These are phyloP conservation scores for Sugiyamaella lignohabitans DNA, from an alignment of 805 yeast species.

Conservation along the genomic window DNA sequence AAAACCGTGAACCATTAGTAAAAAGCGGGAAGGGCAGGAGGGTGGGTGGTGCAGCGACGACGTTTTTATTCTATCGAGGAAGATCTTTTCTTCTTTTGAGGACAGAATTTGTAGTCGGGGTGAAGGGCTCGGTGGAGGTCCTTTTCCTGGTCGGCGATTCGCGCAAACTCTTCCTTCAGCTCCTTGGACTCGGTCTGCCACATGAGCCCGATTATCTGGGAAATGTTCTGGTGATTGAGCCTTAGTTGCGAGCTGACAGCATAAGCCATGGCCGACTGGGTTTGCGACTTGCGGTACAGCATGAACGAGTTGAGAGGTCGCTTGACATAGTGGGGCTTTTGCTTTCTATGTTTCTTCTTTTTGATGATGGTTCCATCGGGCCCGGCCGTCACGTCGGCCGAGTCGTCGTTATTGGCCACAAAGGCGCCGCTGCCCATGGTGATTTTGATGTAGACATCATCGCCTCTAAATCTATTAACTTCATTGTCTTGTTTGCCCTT, in stretches of 20 bases:
- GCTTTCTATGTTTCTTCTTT: slow-evolving; percentile 19
- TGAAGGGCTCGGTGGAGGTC: slow-evolving; percentile 36
- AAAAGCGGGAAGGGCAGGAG: too few species aligned
- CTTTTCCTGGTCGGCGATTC: slow-evolving; percentile 38
- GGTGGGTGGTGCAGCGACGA: too few species aligned
- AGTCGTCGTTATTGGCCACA: slow-evolving; percentile 15
- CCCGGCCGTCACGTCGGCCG: slow-evolving; percentile 6
- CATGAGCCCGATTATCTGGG: slow-evolving; percentile 39
- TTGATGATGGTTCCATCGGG: slow-evolving; percentile 2
- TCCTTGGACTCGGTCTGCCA: slow-evolving; percentile 40
- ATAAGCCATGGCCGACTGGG: slow-evolving; percentile 35
- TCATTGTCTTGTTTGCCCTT: slow-evolving; percentile 19
- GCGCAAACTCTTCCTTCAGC: slow-evolving; percentile 35
- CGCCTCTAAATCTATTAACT: slow-evolving; percentile 20
- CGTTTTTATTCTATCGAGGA: too few species aligned
- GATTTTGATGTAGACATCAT: slow-evolving; percentile 23
- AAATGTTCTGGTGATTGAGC: slow-evolving; percentile 38
- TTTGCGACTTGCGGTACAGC: slow-evolving; percentile 41
- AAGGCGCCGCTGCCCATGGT: slow-evolving; percentile 18
- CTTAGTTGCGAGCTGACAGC: slow-evolving; percentile 26
- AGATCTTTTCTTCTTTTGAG: slow-evolving; percentile 34
- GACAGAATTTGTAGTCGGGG: slow-evolving; percentile 42
- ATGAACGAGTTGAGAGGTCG: slow-evolving; percentile 44
- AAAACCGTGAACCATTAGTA: too few species aligned
- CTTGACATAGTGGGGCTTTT: slow-evolving; percentile 31